Evolutionary conservation across 192 early-diverging fungal species (phyloP).

Genomic region (Mortierella alpina): DNA sequence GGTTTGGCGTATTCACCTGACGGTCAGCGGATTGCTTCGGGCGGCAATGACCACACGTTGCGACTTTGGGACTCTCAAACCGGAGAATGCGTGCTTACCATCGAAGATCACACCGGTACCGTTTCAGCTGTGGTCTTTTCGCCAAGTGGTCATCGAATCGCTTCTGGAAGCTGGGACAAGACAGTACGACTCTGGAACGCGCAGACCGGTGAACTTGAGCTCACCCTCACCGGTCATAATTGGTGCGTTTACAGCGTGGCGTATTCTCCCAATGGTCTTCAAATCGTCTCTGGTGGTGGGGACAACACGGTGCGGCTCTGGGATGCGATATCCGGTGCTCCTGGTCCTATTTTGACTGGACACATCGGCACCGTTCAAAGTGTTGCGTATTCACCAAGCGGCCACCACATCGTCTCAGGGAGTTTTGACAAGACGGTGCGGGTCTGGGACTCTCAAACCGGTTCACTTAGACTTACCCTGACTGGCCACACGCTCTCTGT

Average conservation of each 20-base stretch:
- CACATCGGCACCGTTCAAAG: too few species aligned
- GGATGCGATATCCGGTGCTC: not conserved
- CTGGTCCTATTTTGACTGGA: too few species aligned
- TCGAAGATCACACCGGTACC: not conserved
- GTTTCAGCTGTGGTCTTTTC: not conserved
- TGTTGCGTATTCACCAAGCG: too few species aligned
- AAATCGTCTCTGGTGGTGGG: not conserved
- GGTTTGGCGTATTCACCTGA: not conserved
- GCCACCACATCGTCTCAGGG: too few species aligned
- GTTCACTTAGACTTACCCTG: too few species aligned
- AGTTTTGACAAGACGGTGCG: too few species aligned
- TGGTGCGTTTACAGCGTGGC: not conserved
- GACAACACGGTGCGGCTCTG: not conserved
- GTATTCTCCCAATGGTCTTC: not conserved
- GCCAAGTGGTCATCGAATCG: not conserved
- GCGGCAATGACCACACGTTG: not conserved
- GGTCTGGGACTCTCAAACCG: not conserved
- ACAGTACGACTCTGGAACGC: conserved; percentile 4
- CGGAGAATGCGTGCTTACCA: not conserved
- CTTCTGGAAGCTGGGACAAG: not conserved
- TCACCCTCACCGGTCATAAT: not conserved
- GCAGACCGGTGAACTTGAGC: not conserved
- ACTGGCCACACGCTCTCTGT: not conserved
- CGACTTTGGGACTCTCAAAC: not conserved
- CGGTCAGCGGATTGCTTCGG: not conserved